A percentile compares a stretch with the other conserved stretches of the same genome.
Conservation (phyloP, 2,329 filamentous ascomycete species). For the Hypomyces perniciosus region DNA sequence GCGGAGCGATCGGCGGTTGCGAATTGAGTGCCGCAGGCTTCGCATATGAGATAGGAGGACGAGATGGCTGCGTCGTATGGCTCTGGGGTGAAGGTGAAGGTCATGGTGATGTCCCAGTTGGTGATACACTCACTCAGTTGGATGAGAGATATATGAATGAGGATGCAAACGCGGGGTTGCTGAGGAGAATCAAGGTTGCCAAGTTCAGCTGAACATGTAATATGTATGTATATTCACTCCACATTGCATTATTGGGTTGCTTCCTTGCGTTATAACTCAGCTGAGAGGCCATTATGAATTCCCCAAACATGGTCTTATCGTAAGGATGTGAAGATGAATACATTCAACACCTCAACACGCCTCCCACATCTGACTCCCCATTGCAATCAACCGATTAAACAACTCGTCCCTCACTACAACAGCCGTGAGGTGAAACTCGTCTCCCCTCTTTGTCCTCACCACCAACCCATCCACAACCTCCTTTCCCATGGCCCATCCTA, state of each 20-base stretch:
- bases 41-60: conserved; percentile 48
- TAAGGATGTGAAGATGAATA: no score
- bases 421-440: conserved; percentile 60
- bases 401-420: conserved; percentile 68
- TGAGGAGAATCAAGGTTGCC: neutral
- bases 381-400: conserved; percentile 71
- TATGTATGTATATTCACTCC: neutral
- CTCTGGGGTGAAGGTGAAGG: conserved; percentile 7
- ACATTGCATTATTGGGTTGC: neutral
- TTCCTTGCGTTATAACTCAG: no score
- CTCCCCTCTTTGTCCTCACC: conserved; percentile 52
- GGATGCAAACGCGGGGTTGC: conserved; percentile 6
- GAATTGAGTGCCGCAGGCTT: conserved; percentile 64
- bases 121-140: neutral
- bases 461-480: conserved; percentile 72
- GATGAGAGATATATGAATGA: neutral
- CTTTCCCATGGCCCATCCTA: conserved; percentile 69
- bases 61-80: conserved; percentile 7
- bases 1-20: conserved; percentile 35
- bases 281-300: no score
- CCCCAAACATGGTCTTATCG: no score
- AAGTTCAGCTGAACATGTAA: no score
- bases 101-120: conserved; percentile 4
- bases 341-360: conserved; percentile 23
- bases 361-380: conserved; percentile 81